Evolutionary conservation across 345 rosid genomes (phyloP), one percentile per base, ranked within the genome.

Genomic region (Gossypium ekmanianum): DNA sequence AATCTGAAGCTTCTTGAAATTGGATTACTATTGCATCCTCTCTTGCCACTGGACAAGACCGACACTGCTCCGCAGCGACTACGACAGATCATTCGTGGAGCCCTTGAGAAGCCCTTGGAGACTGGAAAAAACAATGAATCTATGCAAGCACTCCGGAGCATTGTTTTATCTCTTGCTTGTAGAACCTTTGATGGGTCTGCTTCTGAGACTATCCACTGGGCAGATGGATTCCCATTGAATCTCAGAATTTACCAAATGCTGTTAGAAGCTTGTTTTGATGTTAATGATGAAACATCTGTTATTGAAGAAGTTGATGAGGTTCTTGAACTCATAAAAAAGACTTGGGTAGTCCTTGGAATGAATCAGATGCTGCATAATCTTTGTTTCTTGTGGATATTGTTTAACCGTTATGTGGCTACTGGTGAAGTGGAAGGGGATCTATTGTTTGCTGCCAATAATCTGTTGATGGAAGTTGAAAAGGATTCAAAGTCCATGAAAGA

Each of bases 231-330:
- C 55, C 98, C 97, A 0, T 58, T 95, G 45, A 95, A 93, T 82
- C 85, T 95, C 26, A 80, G 92, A 75, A 81, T 93, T 61, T 95
- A 93, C 79, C 87, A 87, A 61, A 66, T 84, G 81, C 93, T 95
- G 68, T 78, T 95, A 47, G 94, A 91, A 81, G 89, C 98, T 59
- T 91, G 96, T 70, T 95, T 95, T 52, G 98, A 95, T 82, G 83
- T 91, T 18, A 83, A 86, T 17, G 97, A 95, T n/a, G 91, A 88
- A 74, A 75, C 88, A 17, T 86, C 86, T 24, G 61, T 93, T 75
- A 83, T 95, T 63, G 99, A 95, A 59, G 98, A 95, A 77, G 83
- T 91, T 50, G 98, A 93, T 75, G 97, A 91, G 76, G 91, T 93
- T 68, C 73, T 93, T 65, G 99, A 95, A 80, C 90, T 88, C 50